Evolutionary conservation across 2,329 filamentous ascomycete genomes (phyloP), one percentile per base, ranked within the genome.

Genomic region (Daldinia sp.): DNA sequence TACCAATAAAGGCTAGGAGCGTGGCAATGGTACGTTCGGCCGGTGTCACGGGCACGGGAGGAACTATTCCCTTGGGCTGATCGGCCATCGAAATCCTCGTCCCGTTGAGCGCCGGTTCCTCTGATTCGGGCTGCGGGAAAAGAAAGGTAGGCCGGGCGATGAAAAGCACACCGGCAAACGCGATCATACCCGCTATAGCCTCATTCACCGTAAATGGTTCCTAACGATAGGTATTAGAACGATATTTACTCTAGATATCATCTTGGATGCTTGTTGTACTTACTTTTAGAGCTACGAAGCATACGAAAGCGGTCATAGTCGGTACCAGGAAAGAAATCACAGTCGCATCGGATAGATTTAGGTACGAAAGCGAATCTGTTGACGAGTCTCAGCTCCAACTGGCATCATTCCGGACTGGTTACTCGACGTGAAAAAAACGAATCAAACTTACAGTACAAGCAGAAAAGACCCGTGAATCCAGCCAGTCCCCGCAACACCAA

Each of bases 311-410:
- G 6, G 90, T 87, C 8, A 93, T 80, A 6, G 89, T 89, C 0
- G 92, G 92, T 0, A 90, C 85, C 2, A 95, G 82, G 74, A 94
- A 95, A 5, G 90, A 92, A 30, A 95, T 88, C 21, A 94, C 90
- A 0, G 90, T 93, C 1, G 91, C 90, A 72, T 95, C 92, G 1
- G 90, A 87, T 1, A 95, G 82, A 1, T 91, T 89, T 0, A 95
- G 83, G 66, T 92, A 94, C 21, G 90, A 82, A 0, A 80, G 73
- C 0, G 78, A 77, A 29, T 81, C 76, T 79, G 83, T 70, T 88
- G 80, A 1, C 15, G 4, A 7, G 0, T 10, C 4, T 51, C 4
- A 68, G 63, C 19, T 13, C n/a, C n/a, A 5, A 5, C 1, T 10
- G 2, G n/a, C n/a, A n/a, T n/a, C n/a, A n/a, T n/a, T n/a, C n/a